Percentiles rank a stretch among this genome's conserved stretches.
Evolutionary conservation across 129 eudicot genomes (phyloP).

Genomic region (Cynara cardunculus): DNA sequence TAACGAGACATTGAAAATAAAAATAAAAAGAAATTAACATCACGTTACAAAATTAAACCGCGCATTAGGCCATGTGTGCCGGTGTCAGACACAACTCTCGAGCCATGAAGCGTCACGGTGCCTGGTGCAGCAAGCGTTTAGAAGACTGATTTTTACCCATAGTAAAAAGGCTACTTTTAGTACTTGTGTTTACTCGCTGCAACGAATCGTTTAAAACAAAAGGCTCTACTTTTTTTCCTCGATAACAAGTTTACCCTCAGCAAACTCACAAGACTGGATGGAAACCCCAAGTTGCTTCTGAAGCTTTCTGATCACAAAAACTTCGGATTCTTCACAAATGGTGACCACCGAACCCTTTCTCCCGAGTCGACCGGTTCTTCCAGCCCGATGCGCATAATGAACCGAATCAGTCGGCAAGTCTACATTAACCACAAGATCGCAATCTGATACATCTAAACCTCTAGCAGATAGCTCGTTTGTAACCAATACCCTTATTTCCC

Average conservation of each 20-base stretch:
- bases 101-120: not conserved
- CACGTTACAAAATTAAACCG: too few species aligned
- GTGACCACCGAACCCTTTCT: constrained; percentile 80
- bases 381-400: constrained; percentile 96
- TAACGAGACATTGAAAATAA: too few species aligned
- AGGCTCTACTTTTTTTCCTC: constrained; percentile 40
- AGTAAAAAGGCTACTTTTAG: not conserved
- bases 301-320: constrained; percentile 70
- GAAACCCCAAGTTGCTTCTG: constrained; percentile 74
- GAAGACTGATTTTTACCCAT: not conserved
- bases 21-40: too few species aligned
- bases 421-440: constrained; percentile 92
- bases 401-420: constrained; percentile 84
- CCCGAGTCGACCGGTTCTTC: constrained; percentile 89
- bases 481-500: constrained; percentile 71
- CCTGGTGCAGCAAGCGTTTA: not conserved
- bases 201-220: not conserved
- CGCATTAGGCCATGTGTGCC: too few species aligned
- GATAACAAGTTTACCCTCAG: constrained; percentile 63
- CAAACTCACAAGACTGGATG: constrained; percentile 75
- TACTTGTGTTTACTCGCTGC: not conserved
- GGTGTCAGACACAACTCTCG: not conserved
- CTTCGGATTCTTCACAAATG: constrained; percentile 78
- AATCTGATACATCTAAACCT: constrained; percentile 84
- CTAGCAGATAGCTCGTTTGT: constrained; percentile 93